Conservation (phyloP, 345 rosid species). For the Eutrema heterophyllum region DNA sequence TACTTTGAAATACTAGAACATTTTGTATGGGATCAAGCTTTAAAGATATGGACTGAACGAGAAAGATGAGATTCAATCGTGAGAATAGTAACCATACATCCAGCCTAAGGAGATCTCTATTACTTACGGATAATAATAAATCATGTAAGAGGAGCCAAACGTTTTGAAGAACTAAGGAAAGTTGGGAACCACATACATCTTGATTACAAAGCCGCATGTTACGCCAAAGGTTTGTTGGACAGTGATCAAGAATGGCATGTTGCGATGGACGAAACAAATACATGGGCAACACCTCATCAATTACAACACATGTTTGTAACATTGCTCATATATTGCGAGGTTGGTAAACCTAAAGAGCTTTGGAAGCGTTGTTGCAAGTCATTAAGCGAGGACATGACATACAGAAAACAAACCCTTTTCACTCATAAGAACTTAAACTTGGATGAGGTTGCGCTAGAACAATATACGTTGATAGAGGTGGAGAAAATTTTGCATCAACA, state of each 20-base stretch:
- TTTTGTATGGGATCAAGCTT: neutral
- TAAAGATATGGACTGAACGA: neutral
- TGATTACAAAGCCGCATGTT: neutral
- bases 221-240: neutral
- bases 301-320: neutral
- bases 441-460: no score
- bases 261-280: neutral
- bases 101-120: neutral
- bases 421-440: no score
- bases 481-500: no score
- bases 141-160: neutral
- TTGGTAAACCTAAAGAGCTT: neutral
- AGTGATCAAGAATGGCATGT: neutral
- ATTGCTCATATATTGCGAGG: neutral
- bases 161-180: neutral
- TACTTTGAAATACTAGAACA: neutral
- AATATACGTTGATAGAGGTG: no score
- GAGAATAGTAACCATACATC: neutral
- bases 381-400: no score
- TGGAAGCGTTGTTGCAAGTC: no score
- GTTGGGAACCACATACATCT: neutral
- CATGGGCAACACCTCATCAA: neutral
- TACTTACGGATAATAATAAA: neutral
- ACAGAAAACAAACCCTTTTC: no score
- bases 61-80: neutral